Base-by-base conservation (phyloP, 2,329 filamentous ascomycete genomes). In the Diaporthe nobilis region DNA sequence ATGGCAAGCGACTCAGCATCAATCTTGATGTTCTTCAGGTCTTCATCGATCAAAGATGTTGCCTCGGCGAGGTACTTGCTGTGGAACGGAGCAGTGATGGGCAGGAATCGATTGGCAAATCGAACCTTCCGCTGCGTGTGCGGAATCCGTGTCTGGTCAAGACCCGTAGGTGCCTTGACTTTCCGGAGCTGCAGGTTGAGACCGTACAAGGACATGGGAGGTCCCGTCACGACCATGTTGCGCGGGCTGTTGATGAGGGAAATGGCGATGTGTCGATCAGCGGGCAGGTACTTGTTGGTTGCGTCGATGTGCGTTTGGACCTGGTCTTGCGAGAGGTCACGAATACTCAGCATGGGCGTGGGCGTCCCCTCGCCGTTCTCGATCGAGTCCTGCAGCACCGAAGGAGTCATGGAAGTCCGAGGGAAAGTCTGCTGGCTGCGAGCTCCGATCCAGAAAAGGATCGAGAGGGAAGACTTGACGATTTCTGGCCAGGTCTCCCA, bases 381-480 rank as follows among this genome's bases (percentile, higher is more conserved):
- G 79, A 95, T 90, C 1, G 97, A 98, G 85, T 99, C 97, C 83
- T 96, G 95, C 72, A 99, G 90, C 82, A 96, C 95, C 60, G 92
- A 94, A 0, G 97, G 97, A 4, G 96, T 95, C 81, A 99, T 90
- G 47, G 97, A 98, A 4, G 97, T 99, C 80, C 94, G 92, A 53
- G 97, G 97, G 86, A 98, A 99, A 2, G 96, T 96, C 85, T 99
- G 97, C 85, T 99, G 97, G 85, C 96, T 98, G 82, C 97, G 94
- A 77, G 96, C 93, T 83, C 97, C 97, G 79, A 99, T 98, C 97
- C 97, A 99, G 89, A 99, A 99, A 42, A 99, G 93, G 81, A 98
- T 95, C 42, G 94, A 97, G 78, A 99, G 88, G 3, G 96, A 94
- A 79, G 95, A 92, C 81, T 90, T 93, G 73, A 95, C 91, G 73